phyloP scores from a whole-genome alignment of 1,139 yeast genomes.

The Lodderomyces metapsilosis region DNA sequence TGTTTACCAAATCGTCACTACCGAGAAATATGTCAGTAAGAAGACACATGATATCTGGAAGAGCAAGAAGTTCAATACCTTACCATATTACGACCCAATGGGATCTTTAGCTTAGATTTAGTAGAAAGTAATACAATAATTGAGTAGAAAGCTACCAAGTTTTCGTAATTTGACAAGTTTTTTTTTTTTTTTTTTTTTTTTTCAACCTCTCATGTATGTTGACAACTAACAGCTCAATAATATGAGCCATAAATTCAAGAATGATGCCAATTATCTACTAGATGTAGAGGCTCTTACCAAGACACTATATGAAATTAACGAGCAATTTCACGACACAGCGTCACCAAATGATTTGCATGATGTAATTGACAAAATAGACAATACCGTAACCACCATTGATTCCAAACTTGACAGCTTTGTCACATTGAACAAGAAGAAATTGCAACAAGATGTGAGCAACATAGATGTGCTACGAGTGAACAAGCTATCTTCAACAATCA shows the following conservation, averaged over 20 bases:
- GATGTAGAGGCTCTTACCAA: background rate
- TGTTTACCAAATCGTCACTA: slow-evolving; percentile 79
- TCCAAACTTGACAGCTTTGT: slow-evolving; percentile 27
- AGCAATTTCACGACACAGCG: slow-evolving; percentile 11
- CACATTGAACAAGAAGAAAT: slow-evolving; percentile 26
- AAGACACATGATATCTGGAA: slow-evolving; percentile 47
- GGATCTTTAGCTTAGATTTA: slow-evolving; percentile 67
- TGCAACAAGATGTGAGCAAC: slow-evolving; percentile 35
- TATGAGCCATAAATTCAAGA: background rate
- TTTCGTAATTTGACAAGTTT: background rate
- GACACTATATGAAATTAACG: slow-evolving; percentile 6
- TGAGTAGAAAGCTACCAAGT: background rate
- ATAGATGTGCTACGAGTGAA: slow-evolving; percentile 42
- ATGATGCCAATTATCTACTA: background rate
- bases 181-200: background rate
- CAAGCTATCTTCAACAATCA: slow-evolving; percentile 35
- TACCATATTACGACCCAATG: slow-evolving; percentile 86
- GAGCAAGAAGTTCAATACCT: slow-evolving; percentile 50
- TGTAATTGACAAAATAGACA: slow-evolving; percentile 18
- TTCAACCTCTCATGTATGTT: background rate
- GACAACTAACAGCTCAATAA: background rate
- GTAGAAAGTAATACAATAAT: too few relatives aligned
- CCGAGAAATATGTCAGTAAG: slow-evolving; percentile 48
- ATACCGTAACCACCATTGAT: slow-evolving; percentile 13
- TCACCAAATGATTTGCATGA: slow-evolving; percentile 16